These are phyloP conservation scores for Calonectria pseudoturangicola DNA, from an alignment of 2,329 filamentous ascomycete species.

Conservation along the genomic window DNA sequence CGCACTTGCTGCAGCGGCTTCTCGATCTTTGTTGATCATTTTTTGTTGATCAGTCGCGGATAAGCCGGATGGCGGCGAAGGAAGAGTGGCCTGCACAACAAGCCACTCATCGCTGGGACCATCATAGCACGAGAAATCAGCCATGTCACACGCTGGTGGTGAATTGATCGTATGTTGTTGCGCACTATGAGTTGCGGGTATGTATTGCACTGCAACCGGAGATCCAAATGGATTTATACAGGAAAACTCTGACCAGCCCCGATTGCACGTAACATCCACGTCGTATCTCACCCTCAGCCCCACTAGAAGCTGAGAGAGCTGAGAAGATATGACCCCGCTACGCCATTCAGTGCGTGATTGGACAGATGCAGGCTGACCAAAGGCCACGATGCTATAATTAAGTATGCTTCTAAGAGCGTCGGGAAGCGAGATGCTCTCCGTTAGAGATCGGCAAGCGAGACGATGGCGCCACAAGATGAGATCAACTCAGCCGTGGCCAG, in stretches of 20 bases:
- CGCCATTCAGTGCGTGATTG: background rate
- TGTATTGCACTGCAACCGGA: background rate
- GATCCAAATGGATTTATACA: background rate
- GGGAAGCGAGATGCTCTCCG: constrained; percentile 6
- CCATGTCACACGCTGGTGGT: background rate
- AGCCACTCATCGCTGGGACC: constrained; percentile 13
- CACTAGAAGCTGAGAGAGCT: too few relatives aligned
- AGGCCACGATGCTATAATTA: background rate
- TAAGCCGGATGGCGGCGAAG: background rate
- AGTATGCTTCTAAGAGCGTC: background rate
- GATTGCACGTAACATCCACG: background rate
- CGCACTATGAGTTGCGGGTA: background rate
- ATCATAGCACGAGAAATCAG: constrained; percentile 9
- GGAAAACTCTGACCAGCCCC: background rate
- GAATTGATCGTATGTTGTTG: background rate
- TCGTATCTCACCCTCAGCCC: background rate
- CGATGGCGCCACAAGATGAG: background rate
- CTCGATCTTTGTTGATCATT: constrained; percentile 8
- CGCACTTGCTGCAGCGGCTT: background rate
- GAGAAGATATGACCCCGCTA: too few relatives aligned
- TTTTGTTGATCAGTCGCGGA: background rate
- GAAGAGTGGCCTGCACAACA: background rate
- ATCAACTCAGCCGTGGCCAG: background rate
- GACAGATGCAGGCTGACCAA: background rate
- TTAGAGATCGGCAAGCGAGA: background rate